These are phyloP conservation scores for Sordariomycetes sp. DNA, from an alignment of 2,329 filamentous ascomycete genomes.

Conservation along the genomic window DNA sequence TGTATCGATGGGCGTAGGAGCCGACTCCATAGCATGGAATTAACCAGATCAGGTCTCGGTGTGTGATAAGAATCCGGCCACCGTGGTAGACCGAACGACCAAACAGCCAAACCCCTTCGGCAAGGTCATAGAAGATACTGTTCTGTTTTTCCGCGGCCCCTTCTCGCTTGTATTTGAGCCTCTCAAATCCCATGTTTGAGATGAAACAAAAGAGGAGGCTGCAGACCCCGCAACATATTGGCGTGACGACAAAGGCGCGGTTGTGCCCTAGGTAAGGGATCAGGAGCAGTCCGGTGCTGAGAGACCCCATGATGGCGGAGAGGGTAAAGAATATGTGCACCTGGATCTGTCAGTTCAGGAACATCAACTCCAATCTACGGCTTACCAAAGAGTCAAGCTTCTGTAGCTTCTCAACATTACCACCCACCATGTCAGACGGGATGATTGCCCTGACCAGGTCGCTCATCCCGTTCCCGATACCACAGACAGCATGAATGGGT, in stretches of 20 bases:
- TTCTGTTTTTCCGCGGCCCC: too few species aligned
- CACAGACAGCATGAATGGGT: constrained; percentile 33
- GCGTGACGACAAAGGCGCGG: constrained; percentile 39
- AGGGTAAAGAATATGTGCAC: constrained; percentile 37
- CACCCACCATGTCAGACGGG: constrained; percentile 40
- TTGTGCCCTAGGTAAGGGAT: constrained; percentile 41
- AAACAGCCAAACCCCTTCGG: too few species aligned
- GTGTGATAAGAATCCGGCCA: constrained; percentile 33
- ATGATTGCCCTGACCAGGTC: constrained; percentile 41
- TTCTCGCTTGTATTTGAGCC: background rate
- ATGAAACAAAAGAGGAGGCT: constrained; percentile 36
- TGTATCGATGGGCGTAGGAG: constrained; percentile 38
- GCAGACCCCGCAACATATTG: constrained; percentile 33
- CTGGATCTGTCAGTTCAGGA: too few species aligned
- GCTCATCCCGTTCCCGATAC: constrained; percentile 37
- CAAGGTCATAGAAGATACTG: too few species aligned
- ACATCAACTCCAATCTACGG: too few species aligned
- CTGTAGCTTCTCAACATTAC: constrained; percentile 37
- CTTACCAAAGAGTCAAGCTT: constrained; percentile 31
- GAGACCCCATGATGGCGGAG: constrained; percentile 36
- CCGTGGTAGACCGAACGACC: constrained; percentile 35
- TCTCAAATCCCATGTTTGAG: constrained; percentile 24
- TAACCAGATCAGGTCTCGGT: constrained; percentile 38
- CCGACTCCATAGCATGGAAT: constrained; percentile 37
- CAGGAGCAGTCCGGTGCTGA: constrained; percentile 37